Percentiles rank a stretch among this genome's conserved stretches.
Evolutionary conservation across 371 early-diverging fungal genomes (phyloP).

Genomic region (Rhizopus sp.): DNA sequence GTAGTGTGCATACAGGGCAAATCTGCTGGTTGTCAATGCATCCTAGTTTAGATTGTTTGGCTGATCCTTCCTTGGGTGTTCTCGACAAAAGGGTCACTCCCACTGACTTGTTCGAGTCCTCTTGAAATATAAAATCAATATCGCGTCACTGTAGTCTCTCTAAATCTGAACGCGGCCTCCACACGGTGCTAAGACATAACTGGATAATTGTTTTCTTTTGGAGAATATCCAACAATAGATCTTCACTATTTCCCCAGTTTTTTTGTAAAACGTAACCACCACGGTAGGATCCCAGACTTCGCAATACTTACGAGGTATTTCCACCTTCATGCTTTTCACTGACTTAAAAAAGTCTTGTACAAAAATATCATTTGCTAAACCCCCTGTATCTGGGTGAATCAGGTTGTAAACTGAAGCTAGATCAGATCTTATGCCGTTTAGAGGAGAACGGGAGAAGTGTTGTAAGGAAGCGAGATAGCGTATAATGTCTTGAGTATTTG

Average conservation of each 20-base stretch:
- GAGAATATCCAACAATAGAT: not conserved
- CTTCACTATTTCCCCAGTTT: no score
- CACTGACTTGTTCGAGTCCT: not conserved
- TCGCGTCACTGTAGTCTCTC: not conserved
- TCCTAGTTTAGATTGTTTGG: not conserved
- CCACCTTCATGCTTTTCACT: no score
- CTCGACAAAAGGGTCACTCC: not conserved
- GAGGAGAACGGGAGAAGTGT: not conserved
- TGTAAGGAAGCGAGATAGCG: no score
- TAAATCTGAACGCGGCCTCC: not conserved
- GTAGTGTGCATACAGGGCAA: not conserved
- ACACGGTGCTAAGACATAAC: not conserved
- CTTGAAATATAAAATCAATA: not conserved
- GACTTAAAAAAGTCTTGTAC: no score
- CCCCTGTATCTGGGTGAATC: no score
- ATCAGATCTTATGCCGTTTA: not conserved
- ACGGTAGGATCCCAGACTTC: not conserved
- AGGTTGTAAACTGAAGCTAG: not conserved
- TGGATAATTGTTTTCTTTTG: not conserved
- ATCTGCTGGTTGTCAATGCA: not conserved
- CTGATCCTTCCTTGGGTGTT: not conserved
- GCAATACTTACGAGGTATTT: no score
- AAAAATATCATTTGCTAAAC: no score
- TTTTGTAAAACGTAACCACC: not conserved
- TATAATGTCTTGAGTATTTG: no score